Evolutionary conservation across 1,284 basidiomycete species (phyloP), one percentile per base, ranked within the genome.

Genomic region (Apiotrichum gamsii): DNA sequence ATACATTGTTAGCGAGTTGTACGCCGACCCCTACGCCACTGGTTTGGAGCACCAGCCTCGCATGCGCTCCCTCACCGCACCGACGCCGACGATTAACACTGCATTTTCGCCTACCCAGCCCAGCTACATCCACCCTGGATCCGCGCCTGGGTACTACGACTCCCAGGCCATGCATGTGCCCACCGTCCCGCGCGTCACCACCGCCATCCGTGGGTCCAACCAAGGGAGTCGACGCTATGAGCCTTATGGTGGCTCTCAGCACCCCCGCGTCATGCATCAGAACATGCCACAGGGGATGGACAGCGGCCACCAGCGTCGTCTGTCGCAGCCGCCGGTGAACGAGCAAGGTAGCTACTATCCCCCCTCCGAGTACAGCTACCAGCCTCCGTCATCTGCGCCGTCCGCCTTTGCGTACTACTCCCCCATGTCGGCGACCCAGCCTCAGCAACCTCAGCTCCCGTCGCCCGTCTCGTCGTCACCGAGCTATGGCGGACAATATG

Each of bases 311-410:
- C 39, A 24, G 3, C 47, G 50, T 8, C 54, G 50, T 13, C 43
- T 36, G 21, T 56, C 47, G 13, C 54, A 47, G 29, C 54, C 54
- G 13, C 47, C 47, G 14, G 43, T 49, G 5, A 32, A 42, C 3
- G 38, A 37, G 6, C 45, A 52, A n/a, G 32, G 29, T 11, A 45
- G 40, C 39, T 50, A 52, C 39, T 46, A 47, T 11, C 47, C 39
- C 3, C 34, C 34, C 3, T 32, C 24, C 31, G 50, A 52, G 19
- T 56, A 56, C 51, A 52, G 47, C 38, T 56, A 56, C 40, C 54
- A 56, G 29, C 54, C 54, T 4, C 54, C 54, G 8, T 49, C 54
- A 4, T 50, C 50, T 1, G 54, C 54, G 8, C 54, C 54, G 1
- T 50, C 51, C 0, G 43, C 47, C 8, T 50, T 52, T 36, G 25